Evolutionary conservation across 2,329 filamentous ascomycete species (phyloP).

Genomic region (Penicillium sp.): DNA sequence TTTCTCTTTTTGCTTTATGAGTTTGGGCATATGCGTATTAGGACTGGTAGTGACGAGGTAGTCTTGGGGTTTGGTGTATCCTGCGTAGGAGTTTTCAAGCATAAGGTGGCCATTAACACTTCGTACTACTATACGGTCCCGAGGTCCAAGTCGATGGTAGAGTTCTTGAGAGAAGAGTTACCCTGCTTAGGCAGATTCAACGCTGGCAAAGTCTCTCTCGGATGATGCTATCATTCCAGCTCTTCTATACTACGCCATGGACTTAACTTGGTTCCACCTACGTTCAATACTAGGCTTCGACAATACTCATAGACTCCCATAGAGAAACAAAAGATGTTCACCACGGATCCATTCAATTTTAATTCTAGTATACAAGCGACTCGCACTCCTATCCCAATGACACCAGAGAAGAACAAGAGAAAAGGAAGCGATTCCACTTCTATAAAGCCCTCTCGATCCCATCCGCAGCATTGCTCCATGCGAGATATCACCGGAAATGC

Average conservation of each 20-base stretch:
- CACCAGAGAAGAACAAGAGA: not conserved
- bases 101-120: too few species aligned
- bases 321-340: slow-evolving; percentile 16
- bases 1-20: not conserved
- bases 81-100: not conserved
- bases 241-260: not conserved
- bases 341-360: slow-evolving; percentile 21
- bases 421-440: not conserved
- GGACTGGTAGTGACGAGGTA: not conserved
- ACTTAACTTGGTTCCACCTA: not conserved
- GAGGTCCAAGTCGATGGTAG: not conserved
- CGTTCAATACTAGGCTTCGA: not conserved
- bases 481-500: not conserved
- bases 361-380: slow-evolving; percentile 32
- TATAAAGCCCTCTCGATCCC: not conserved
- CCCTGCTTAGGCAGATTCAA: not conserved
- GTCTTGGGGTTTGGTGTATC: not conserved
- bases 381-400: slow-evolving; percentile 8
- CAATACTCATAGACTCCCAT: too few species aligned
- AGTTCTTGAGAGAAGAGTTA: not conserved
- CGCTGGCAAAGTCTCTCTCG: not conserved
- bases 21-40: not conserved
- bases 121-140: not conserved
- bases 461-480: not conserved
- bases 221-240: not conserved